Evolutionary conservation across 169 alveolate genomes (phyloP).

Genomic region (Theileria annulata): DNA sequence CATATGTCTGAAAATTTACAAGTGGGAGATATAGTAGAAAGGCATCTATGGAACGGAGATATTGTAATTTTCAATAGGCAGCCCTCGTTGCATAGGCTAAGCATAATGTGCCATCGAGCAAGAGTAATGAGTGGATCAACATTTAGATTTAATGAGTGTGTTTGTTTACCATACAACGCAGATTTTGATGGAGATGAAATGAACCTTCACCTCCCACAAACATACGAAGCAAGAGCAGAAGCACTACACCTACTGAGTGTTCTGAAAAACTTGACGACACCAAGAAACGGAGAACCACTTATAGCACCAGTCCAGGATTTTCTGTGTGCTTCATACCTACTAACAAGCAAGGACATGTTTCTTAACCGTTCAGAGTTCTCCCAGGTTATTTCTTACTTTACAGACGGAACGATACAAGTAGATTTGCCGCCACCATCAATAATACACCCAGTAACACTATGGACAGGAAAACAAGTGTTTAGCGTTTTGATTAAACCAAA

Average conservation of each 20-base stretch:
- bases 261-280: constrained; percentile 91
- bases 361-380: constrained; percentile 89
- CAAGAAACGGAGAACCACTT: constrained; percentile 97
- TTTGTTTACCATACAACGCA: constrained; percentile 99
- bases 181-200: constrained; percentile 99
- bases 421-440: constrained; percentile 94
- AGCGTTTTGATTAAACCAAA: constrained; percentile 91
- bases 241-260: constrained; percentile 93
- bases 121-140: constrained; percentile 94
- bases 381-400: constrained; percentile 88
- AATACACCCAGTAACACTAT: constrained; percentile 92
- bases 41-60: constrained; percentile 97
- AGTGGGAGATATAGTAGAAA: constrained; percentile 96
- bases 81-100: constrained; percentile 97
- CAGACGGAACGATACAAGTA: constrained; percentile 86
- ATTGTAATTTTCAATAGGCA: constrained; percentile 96
- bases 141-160: constrained; percentile 95
- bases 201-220: constrained; percentile 98
- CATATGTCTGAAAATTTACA: constrained; percentile 75
- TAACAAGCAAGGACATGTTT: constrained; percentile 94
- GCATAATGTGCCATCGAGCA: constrained; percentile 96
- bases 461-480: constrained; percentile 98
- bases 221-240: constrained; percentile 96
- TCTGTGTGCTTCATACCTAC: constrained; percentile 88
- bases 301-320: constrained; percentile 94